Percentiles rank a stretch among this genome's conserved stretches.
phyloP scores from a whole-genome alignment of 2,329 filamentous ascomycete species.

The Diaporthe citrichinensis region DNA sequence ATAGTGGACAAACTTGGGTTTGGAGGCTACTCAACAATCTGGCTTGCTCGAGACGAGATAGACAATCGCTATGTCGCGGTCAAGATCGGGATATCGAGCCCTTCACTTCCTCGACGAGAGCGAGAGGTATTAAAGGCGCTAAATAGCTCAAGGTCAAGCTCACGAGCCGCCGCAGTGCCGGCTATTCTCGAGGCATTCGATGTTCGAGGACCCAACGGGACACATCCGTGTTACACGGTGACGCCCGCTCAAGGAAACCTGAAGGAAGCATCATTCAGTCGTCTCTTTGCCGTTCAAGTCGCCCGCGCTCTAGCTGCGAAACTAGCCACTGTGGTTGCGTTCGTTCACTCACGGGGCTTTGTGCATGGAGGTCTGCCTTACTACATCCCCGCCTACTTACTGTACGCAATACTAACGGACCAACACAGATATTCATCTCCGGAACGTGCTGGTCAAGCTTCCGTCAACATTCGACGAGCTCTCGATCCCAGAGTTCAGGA shows the following conservation, averaged over 20 bases:
- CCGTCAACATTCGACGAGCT: constrained; percentile 23
- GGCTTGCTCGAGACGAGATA: constrained; percentile 29
- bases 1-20: constrained; percentile 22
- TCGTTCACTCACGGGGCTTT: constrained; percentile 5
- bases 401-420: not conserved
- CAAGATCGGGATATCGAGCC: not conserved
- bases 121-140: not conserved
- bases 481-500: not conserved
- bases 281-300: constrained; percentile 46
- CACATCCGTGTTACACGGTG: constrained; percentile 10
- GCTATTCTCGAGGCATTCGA: constrained; percentile 6
- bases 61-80: constrained; percentile 44
- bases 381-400: no score
- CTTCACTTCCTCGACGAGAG: constrained; percentile 2
- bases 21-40: constrained; percentile 15
- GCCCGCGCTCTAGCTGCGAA: constrained; percentile 50
- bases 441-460: constrained; percentile 7
- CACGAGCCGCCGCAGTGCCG: not conserved
- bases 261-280: constrained; percentile 47
- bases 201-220: not conserved
- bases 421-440: constrained; percentile 11
- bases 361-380: constrained; percentile 19
- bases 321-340: constrained; percentile 36
- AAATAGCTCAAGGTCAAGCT: not conserved
- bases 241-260: constrained; percentile 48